Evolutionary conservation across 1,284 basidiomycete species (phyloP), one percentile per base, ranked within the genome.

Genomic region (Pseudozyma flocculosa): DNA sequence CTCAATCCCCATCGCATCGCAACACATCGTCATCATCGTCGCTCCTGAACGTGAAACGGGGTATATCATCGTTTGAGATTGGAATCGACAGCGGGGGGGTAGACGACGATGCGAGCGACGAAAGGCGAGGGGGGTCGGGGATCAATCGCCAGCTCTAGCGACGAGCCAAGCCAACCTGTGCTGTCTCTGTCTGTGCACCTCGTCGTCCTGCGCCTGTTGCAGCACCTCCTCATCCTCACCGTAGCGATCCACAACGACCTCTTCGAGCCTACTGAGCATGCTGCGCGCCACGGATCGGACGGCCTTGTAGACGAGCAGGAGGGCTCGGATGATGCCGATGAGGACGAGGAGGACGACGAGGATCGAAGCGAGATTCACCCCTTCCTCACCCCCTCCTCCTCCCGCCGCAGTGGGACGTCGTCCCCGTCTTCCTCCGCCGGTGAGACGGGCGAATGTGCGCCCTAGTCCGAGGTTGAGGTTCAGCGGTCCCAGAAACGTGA

Each of bases 381-480:
- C 64, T n/a, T 68, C 64, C 24, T 50, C 50, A n/a, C n/a, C 50
- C 50, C 15, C 43, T 51, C 46, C 26, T 29, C 5, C 26, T 5
- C 26, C 26, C 7, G 26, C 26, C 7, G 26, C 7, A 29, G 7
- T 5, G 11, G 5, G 5, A 29, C 26, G 26, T 29, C 26, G 5
- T 5, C 26, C 26, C 18, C 41, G 24, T 4, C 32, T n/a, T n/a
- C 50, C 43, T 10, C 50, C 50, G 18, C 50, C 50, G 4, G 68
- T 63, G 50, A 67, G 54, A 45, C 68, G 56, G 5, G 64, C 64
- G 21, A 70, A 70, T 2, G 54, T 57, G 7, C 68, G 54, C 8
- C 68, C 68, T 1, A 70, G 51, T 5, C 68, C 68, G 32, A 64
- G 61, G 39, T 68, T 70, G 26, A 68, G 48, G 38, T 68, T 68